Evolutionary conservation across 164 flowering plant species (phyloP).

Genomic region (Platanus orientalis): DNA sequence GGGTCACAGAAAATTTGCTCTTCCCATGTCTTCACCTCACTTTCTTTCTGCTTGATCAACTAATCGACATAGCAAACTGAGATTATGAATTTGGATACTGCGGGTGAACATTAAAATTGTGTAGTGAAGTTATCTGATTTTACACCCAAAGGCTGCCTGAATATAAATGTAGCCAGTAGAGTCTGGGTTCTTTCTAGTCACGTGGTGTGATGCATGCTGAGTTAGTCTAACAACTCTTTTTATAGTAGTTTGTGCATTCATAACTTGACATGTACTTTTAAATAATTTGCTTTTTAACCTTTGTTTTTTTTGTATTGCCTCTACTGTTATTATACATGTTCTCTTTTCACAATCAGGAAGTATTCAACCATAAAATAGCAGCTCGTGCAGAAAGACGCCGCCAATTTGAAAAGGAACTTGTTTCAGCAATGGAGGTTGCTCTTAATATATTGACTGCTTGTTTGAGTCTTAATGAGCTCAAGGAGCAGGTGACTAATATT

Average conservation of each 20-base stretch:
- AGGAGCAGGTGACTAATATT: conserved; percentile 99
- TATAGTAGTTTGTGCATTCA: background rate
- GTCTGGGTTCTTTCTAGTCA: background rate
- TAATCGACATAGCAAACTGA: background rate
- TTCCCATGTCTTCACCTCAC: no score
- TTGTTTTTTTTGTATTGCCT: background rate
- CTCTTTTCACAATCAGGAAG: conserved; percentile 53
- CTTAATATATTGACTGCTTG: conserved; percentile 77
- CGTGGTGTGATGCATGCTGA: background rate
- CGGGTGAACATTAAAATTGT: background rate
- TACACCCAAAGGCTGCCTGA: background rate
- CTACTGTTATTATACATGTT: background rate
- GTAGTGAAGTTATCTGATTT: no score
- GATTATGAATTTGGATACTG: background rate
- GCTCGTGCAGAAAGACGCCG: conserved; percentile 97
- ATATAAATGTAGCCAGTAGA: background rate
- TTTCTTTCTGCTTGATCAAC: background rate
- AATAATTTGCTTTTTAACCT: background rate
- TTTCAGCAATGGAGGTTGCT: conserved; percentile 68
- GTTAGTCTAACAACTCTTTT: background rate
- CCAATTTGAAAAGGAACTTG: conserved; percentile 88
- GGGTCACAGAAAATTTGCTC: no score
- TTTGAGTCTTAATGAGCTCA: conserved; percentile 58
- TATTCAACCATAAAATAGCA: conserved; percentile 80
- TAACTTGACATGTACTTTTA: background rate